Percentiles rank a stretch among this genome's conserved stretches.
phyloP scores from a whole-genome alignment of 306 rosid genomes.

The Prunus dulcis region DNA sequence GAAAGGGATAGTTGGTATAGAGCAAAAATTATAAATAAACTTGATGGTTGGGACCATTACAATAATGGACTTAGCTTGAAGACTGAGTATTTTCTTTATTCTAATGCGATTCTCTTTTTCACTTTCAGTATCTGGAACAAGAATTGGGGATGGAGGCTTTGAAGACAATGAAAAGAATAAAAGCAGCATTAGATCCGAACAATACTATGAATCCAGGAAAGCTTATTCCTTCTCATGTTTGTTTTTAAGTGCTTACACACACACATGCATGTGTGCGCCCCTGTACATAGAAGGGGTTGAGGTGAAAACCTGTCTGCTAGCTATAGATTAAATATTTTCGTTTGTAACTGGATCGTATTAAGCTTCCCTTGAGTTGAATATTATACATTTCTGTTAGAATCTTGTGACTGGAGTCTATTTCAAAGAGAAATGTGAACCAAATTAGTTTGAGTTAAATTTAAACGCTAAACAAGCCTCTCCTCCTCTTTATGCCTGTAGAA shows the following conservation, averaged over 20 bases:
- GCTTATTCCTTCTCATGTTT: conserved; percentile 76
- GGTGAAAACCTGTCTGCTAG: neutral
- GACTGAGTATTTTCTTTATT: neutral
- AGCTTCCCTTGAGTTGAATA: neutral
- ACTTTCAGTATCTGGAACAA: conserved; percentile 75
- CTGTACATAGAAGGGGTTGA: neutral
- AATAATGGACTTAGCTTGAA: neutral
- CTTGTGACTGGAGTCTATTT: neutral
- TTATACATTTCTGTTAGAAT: too few species aligned
- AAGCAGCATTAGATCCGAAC: conserved; percentile 81
- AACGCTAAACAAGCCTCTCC: neutral
- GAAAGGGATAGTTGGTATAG: neutral
- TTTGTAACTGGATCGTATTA: neutral
- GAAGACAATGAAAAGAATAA: conserved; percentile 84
- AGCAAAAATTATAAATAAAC: neutral
- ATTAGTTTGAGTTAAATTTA: neutral
- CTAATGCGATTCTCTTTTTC: conserved; percentile 10
- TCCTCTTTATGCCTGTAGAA: neutral
- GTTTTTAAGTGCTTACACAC: neutral
- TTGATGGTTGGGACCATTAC: neutral
- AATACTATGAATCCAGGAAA: conserved; percentile 93
- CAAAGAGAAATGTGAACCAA: neutral
- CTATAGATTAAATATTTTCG: neutral
- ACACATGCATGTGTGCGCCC: neutral
- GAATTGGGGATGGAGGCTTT: conserved; percentile 82